Evolutionary conservation across 805 yeast genomes (phyloP).

Genomic region (Babjeviella inositovora): DNA sequence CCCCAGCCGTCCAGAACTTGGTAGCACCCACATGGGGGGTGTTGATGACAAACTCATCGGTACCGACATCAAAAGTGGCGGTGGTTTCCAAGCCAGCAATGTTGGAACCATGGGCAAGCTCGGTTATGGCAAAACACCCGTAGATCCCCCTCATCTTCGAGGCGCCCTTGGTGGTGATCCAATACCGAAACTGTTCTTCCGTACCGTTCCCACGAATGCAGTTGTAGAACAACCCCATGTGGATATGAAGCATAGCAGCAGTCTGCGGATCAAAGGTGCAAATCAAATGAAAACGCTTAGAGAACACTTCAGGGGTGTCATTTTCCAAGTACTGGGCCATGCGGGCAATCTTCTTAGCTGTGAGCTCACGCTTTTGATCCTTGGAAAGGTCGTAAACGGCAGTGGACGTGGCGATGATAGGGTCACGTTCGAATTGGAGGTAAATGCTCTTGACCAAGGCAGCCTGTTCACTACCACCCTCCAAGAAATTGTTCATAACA

Average conservation of each 20-base stretch:
- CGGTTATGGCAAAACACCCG: conserved; percentile 92
- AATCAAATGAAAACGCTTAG: conserved; percentile 38
- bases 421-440: conserved; percentile 53
- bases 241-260: conserved; percentile 76
- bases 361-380: conserved; percentile 37
- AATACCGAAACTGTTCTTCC: conserved; percentile 63
- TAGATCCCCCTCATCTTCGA: conserved; percentile 22
- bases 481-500: conserved; percentile 38
- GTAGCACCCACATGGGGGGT: conserved; percentile 91
- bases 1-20: conserved; percentile 99
- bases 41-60: conserved; percentile 57
- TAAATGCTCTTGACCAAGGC: conserved; percentile 27
- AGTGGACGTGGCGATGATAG: conserved; percentile 36
- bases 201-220: conserved; percentile 85
- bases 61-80: conserved; percentile 57
- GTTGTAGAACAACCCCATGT: conserved; percentile 68
- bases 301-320: too few relatives aligned
- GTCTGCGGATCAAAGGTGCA: conserved; percentile 66
- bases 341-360: conserved; percentile 46
- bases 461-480: conserved; percentile 28
- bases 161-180: conserved; percentile 32
- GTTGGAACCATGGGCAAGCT: conserved; percentile 84
- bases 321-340: conserved; percentile 45
- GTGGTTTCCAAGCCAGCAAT: conserved; percentile 91
- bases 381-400: conserved; percentile 42